These are phyloP conservation scores for Mucor plumbeus DNA, from an alignment of 371 early-diverging fungal genomes.

Conservation along the genomic window DNA sequence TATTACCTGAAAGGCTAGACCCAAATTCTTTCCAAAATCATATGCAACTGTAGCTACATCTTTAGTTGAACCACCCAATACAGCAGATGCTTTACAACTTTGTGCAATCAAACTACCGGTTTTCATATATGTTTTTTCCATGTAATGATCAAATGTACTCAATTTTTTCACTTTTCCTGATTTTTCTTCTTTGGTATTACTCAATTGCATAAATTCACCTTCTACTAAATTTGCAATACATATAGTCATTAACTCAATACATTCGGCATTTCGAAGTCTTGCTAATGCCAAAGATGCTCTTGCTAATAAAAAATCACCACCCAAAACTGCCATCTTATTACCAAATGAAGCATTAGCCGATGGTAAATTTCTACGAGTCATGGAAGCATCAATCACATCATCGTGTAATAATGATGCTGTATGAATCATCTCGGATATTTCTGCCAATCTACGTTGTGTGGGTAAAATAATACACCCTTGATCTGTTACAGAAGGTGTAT, in stretches of 20 bases:
- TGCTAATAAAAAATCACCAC: conserved; percentile 93
- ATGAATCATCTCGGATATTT: conserved; percentile 97
- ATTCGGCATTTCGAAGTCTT: conserved; percentile 84
- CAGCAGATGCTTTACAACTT: conserved; percentile 82
- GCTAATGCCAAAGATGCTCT: conserved; percentile 92
- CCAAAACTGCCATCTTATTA: conserved; percentile 96
- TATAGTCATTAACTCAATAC: conserved; percentile 90
- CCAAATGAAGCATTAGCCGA: conserved; percentile 89
- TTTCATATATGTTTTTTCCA: conserved; percentile 91
- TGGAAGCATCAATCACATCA: conserved; percentile 86
- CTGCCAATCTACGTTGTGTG: conserved; percentile 91
- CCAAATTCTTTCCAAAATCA: conserved; percentile 86
- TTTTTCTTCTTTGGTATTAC: conserved; percentile 70
- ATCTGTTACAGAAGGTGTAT: conserved; percentile 53
- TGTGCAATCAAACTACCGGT: conserved; percentile 92
- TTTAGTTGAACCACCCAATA: conserved; percentile 75
- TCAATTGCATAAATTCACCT: conserved; percentile 97
- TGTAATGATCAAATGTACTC: conserved; percentile 78
- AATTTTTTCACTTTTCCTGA: conserved; percentile 47
- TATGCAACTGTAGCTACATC: conserved; percentile 80
- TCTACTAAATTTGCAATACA: conserved; percentile 93
- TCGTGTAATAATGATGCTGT: conserved; percentile 95
- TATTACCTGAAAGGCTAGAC: conserved; percentile 90
- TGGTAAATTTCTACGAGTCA: conserved; percentile 70
- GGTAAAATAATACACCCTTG: conserved; percentile 76